A percentile compares a stretch with the other conserved stretches of the same genome.
Conservation (phyloP, 768 basidiomycete species). For the Trametes maxima region DNA sequence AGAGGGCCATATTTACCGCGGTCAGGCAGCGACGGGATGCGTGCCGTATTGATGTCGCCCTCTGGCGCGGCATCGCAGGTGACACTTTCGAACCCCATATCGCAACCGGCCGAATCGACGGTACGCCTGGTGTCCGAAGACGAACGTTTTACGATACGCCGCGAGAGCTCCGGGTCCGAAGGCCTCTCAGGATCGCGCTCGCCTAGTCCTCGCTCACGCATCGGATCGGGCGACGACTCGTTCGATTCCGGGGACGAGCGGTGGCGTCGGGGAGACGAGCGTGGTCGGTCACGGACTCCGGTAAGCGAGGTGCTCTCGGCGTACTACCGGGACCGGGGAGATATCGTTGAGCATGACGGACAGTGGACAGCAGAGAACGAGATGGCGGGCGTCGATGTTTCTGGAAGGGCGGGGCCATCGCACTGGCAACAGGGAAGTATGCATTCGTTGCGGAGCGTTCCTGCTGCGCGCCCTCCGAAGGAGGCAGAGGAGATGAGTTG, state of each 20-base stretch:
- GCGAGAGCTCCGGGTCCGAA: constrained; percentile 10
- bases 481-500: constrained; percentile 54
- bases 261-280: constrained; percentile 2
- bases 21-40: background rate
- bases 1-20: constrained; percentile 6
- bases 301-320: constrained; percentile 24
- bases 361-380: constrained; percentile 35
- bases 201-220: background rate
- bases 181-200: background rate
- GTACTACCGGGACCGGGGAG: constrained; percentile 19
- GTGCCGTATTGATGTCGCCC: constrained; percentile 17
- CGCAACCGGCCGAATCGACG: constrained; percentile 18
- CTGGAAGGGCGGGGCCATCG: background rate
- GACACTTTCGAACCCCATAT: constrained; percentile 19
- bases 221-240: constrained; percentile 3
- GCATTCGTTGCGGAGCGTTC: background rate
- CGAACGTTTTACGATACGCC: constrained; percentile 8
- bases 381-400: constrained; percentile 32
- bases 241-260: constrained; percentile 8
- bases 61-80: constrained; percentile 19
- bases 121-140: constrained; percentile 24
- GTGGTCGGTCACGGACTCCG: constrained; percentile 15
- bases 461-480: background rate
- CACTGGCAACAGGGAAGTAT: background rate
- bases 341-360: constrained; percentile 5